Evolutionary conservation across 2,329 filamentous ascomycete genomes (phyloP), one percentile per base, ranked within the genome.

Genomic region (Fusarium sp.): DNA sequence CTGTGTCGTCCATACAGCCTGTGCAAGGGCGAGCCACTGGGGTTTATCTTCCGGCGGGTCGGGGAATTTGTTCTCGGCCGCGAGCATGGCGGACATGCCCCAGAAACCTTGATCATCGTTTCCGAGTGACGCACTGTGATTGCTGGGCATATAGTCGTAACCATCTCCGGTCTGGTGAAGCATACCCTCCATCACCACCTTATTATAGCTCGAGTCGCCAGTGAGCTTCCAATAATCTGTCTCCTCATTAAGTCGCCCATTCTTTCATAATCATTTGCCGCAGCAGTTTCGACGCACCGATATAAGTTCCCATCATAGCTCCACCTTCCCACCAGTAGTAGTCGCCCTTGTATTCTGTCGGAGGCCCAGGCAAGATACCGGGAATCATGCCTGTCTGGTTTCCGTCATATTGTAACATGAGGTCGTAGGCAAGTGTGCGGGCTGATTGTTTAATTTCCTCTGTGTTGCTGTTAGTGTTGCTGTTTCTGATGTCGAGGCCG

Each of bases 251-350:
- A 44, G 43, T 9, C 54, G 19, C 8, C 3, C 6, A 4, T 1
- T 11, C 7, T 36, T 1, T 21, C 1, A 7, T 1, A 10, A 9
- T 3, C 3, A 3, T 1, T 0, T 34, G 9, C 9, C 6, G 4
- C 4, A 28, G 10, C 6, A 11, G 17, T 6, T 15, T n/a, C 5
- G 17, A 63, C 71, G 34, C 24, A 75, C 73, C 89, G 43, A 93
- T 83, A 71, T 91, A 81, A 1, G 89, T 87, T 66, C 89, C 88
- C 84, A 91, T 91, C 80, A 93, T 83, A 15, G 89, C 88, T 53
- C 89, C 88, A 7, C 88, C 88, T 76, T 93, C 88, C 91, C 91
- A 93, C 91, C 91, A 93, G 82, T 92, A 92, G 76, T 91, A 91
- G 65, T 86, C 83, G 67, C 86, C 86, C 52, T 74, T 76, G 17